phyloP scores from a whole-genome alignment of 2,329 filamentous ascomycete genomes.

The Pseudonectria foliicola region DNA sequence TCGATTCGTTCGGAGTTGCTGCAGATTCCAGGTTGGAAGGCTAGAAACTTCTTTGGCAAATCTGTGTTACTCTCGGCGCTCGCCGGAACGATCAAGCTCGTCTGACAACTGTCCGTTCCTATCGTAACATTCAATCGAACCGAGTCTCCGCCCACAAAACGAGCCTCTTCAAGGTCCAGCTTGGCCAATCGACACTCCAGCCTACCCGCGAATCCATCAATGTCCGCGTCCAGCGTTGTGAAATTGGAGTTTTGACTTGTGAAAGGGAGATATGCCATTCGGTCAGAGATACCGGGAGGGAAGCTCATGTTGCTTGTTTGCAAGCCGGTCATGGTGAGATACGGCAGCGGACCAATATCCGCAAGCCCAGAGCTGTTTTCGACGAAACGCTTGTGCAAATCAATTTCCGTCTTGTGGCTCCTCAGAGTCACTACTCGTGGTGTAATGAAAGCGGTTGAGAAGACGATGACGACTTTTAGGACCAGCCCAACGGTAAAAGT shows the following conservation, averaged over 20 bases:
- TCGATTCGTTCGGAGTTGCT: conserved; percentile 9
- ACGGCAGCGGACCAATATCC: conserved; percentile 22
- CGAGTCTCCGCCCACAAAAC: conserved; percentile 8
- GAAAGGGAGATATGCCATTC: conserved; percentile 31
- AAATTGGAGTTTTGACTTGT: conserved; percentile 15
- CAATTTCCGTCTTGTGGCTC: conserved; percentile 17
- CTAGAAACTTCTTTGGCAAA: conserved; percentile 11
- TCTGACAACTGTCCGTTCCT: conserved; percentile 12
- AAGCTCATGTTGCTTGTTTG: conserved; percentile 19
- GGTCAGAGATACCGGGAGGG: conserved; percentile 26
- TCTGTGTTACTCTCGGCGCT: conserved; percentile 5
- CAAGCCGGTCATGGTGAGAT: conserved; percentile 28
- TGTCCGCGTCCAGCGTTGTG: conserved; percentile 21
- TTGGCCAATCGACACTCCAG: conserved; percentile 26
- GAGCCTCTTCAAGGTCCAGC: conserved; percentile 17
- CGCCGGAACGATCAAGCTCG: conserved; percentile 13
- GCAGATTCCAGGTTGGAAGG: conserved; percentile 14
- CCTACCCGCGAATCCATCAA: conserved; percentile 27
- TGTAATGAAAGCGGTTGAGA: conserved; percentile 30
- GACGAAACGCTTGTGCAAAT: conserved; percentile 22
- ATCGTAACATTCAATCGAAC: conserved; percentile 25
- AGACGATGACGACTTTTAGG: conserved; percentile 27
- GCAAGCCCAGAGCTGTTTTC: conserved; percentile 19
- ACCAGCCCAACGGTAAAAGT: conserved; percentile 21
- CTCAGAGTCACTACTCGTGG: conserved; percentile 22